Evolutionary conservation across 108 stramenopile species (phyloP), one percentile per base, ranked within the genome.

Genomic region (Tribonema minus): DNA sequence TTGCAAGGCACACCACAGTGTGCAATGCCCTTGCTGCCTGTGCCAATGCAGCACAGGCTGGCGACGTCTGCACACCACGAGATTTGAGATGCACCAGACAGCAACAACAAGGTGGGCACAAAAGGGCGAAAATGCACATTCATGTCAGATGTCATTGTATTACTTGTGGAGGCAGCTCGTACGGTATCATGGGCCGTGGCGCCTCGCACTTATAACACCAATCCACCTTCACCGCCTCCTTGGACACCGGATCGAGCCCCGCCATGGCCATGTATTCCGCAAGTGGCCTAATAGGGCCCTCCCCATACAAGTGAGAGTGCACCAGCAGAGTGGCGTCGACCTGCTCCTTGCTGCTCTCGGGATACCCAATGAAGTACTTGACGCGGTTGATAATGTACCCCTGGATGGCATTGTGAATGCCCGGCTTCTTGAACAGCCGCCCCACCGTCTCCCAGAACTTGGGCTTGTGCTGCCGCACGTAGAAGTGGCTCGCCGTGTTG

Each of bases 361-460:
- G 76, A 58, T 86, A 86, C 29, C 84, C 86, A 9, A 84, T 30
- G 54, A 86, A 62, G 38, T 79, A 39, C 20, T 86, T 86, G 26
- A 86, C 84, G 1, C 86, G 72, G 37, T 85, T 5, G 34, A 86
- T 82, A 28, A 85, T 36, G 26, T 74, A 38, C 15, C 28, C 35
- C 37, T 72, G 37, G 30, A 86, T 58, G 35, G 70, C 38, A 37
- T 86, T 84, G 67, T 86, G 83, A 36, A 86, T 81, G 30, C 60
- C 29, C 12, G 76, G 76, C 70, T 71, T 84, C 30, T 58, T 26
- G 46, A 46, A 82, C 12, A 70, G 77, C 28, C 77, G 70, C 35
- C 37, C 90, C 0, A 91, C 90, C 5, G 89, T 91, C 67, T 94
- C 96, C 94, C 94, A 95, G 75, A 94, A 97, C 76, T 97, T 95